Evolutionary conservation across 2,329 filamentous ascomycete species (phyloP).

Genomic region (Trichoderma koningii): DNA sequence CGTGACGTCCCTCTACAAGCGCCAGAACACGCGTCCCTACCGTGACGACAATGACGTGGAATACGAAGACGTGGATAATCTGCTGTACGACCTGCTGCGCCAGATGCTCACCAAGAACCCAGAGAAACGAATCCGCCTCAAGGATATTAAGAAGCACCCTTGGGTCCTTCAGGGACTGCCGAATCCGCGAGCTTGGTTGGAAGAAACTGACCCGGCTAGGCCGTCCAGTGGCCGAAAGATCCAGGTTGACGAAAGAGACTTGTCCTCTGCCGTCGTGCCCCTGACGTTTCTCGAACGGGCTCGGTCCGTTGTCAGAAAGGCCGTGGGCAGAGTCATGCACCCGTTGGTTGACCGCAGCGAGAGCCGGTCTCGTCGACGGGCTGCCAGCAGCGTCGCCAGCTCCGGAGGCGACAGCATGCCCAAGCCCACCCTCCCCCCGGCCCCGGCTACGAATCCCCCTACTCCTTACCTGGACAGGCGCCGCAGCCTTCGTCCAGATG

Average conservation of each 20-base stretch:
- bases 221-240: constrained; percentile 81
- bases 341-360: constrained; percentile 60
- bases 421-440: constrained; percentile 40
- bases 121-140: constrained; percentile 80
- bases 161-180: constrained; percentile 83
- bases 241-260: constrained; percentile 86
- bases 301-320: constrained; percentile 73
- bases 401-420: constrained; percentile 59
- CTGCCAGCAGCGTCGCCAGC: constrained; percentile 65
- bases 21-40: constrained; percentile 65
- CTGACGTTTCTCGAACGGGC: constrained; percentile 85
- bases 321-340: constrained; percentile 64
- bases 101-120: constrained; percentile 88
- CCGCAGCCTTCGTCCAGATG: constrained; percentile 55
- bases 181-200: constrained; percentile 80
- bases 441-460: constrained; percentile 38
- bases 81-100: constrained; percentile 74
- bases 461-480: constrained; percentile 57
- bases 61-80: constrained; percentile 83
- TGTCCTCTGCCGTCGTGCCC: constrained; percentile 86
- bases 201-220: constrained; percentile 83
- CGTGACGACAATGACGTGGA: constrained; percentile 75
- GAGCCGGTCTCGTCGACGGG: constrained; percentile 55
- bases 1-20: constrained; percentile 57
- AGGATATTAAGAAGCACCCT: constrained; percentile 89